Evolutionary conservation across 805 yeast species (phyloP).

Genomic region (Starmerella vitae): DNA sequence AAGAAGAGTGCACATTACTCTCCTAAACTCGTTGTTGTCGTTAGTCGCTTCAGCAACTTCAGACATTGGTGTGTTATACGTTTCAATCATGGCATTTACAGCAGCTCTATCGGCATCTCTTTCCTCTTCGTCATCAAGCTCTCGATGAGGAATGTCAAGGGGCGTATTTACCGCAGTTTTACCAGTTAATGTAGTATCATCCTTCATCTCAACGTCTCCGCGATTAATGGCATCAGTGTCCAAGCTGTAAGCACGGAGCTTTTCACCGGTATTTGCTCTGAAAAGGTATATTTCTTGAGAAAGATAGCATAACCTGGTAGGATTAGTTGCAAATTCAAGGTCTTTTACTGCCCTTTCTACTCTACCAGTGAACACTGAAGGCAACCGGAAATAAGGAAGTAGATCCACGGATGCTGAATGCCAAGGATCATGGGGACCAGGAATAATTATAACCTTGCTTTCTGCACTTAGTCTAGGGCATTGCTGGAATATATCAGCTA

Average conservation of each 20-base stretch:
- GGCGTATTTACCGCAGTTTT: background rate
- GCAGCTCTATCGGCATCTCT: conserved; percentile 12
- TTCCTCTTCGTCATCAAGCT: conserved; percentile 20
- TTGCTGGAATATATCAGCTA: conserved; percentile 51
- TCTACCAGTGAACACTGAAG: conserved; percentile 56
- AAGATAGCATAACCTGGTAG: conserved; percentile 60
- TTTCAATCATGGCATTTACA: conserved; percentile 3
- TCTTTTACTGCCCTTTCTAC: conserved; percentile 43
- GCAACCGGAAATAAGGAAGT: conserved; percentile 67
- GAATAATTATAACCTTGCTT: conserved; percentile 57
- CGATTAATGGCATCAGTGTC: conserved; percentile 1
- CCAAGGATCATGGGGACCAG: conserved; percentile 95
- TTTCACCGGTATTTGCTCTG: conserved; percentile 58
- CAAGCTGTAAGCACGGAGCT: conserved; percentile 59
- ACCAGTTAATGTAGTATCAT: background rate
- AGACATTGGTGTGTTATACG: background rate
- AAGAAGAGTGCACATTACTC: conserved; percentile 61
- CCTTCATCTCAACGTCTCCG: conserved; percentile 1
- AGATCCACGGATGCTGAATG: conserved; percentile 47
- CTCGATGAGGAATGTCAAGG: background rate
- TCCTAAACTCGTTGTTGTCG: conserved; percentile 27
- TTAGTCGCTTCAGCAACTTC: conserved; percentile 8
- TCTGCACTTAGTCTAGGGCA: conserved; percentile 40
- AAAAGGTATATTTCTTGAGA: conserved; percentile 69
- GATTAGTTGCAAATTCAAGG: conserved; percentile 58